phyloP scores from a whole-genome alignment of 345 rosid species.

The Aquilaria sinensis region DNA sequence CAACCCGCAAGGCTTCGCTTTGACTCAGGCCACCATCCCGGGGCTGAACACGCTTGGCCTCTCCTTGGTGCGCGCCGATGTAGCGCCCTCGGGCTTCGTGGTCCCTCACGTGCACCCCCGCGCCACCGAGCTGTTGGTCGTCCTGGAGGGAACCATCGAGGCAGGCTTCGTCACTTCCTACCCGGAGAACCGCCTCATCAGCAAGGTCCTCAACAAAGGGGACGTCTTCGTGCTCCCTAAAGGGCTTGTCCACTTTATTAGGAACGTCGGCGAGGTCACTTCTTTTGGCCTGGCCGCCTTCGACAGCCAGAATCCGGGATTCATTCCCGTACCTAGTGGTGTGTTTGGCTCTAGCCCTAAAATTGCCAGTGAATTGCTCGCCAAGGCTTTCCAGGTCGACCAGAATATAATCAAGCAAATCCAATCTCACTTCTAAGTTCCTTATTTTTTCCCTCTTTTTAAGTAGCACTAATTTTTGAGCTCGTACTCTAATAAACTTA shows the following conservation, averaged over 20 bases:
- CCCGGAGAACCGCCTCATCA: slow-evolving; percentile 20
- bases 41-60: slow-evolving; percentile 11
- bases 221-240: slow-evolving; percentile 44
- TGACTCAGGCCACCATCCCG: neutral
- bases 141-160: neutral
- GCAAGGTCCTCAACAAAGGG: slow-evolving; percentile 38
- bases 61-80: neutral
- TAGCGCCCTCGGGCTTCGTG: slow-evolving; percentile 5
- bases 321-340: slow-evolving; percentile 28
- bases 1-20: neutral
- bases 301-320: slow-evolving; percentile 38
- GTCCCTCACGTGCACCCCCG: slow-evolving; percentile 9
- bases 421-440: slow-evolving; percentile 22
- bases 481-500: no score
- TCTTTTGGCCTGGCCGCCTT: slow-evolving; percentile 35
- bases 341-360: slow-evolving; percentile 30
- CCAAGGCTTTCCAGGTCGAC: slow-evolving; percentile 38
- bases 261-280: slow-evolving; percentile 26
- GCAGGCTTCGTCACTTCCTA: slow-evolving; percentile 6
- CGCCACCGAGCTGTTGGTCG: slow-evolving; percentile 3
- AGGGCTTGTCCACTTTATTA: slow-evolving; percentile 34
- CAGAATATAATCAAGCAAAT: slow-evolving; percentile 25
- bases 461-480: no score
- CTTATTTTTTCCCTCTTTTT: no score
- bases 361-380: slow-evolving; percentile 32